Evolutionary conservation across 352 stramenopile genomes (phyloP), one percentile per base, ranked within the genome.

Genomic region (Globisporangium nunn): DNA sequence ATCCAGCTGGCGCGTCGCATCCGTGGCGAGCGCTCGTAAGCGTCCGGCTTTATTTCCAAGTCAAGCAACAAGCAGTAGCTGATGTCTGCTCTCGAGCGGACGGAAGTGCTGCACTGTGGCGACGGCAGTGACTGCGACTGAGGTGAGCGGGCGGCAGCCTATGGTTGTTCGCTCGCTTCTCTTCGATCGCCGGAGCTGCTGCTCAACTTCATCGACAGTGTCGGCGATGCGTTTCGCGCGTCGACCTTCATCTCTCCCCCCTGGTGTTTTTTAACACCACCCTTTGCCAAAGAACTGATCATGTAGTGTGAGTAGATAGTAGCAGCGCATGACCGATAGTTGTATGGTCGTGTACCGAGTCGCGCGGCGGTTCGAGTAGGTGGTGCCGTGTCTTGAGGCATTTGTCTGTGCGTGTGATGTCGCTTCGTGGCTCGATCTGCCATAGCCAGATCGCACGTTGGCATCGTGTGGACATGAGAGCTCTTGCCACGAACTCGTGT

Each of bases 1-100:
- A 92, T 97, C 64, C 88, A 97, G 68, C 75, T 97, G 40, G 91
- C 91, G 39, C 83, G 91, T 56, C 81, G 91, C 70, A 97, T 97
- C 63, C 86, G 91, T 54, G 92, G 93, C 45, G 89, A 97, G 69
- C 81, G 83, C 56, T 87, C 78, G 55, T 92, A 89, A 80, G 37
- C 37, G 37, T 43, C 37, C 37, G 37, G 7, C 35, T 12, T 37
- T 37, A 5, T 37, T 37, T 8, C 8, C 33, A 37, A 37, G 33
- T 8, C 31, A 37, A 37, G 33, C 33, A 37, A 37, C 6, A 37
- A 37, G 33, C 33, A 1, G 12, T 12, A 4, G 6, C 37, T 43
- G 37, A 43, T 4, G 37, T 10, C 4, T 12, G 3, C 37, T 43
- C 11, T 29, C 43, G 43, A 47, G 43, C 14, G 17, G 10, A 12